Evolutionary conservation across 306 rosid genomes (phyloP), one percentile per base, ranked within the genome.

Genomic region (Casuarina glauca): DNA sequence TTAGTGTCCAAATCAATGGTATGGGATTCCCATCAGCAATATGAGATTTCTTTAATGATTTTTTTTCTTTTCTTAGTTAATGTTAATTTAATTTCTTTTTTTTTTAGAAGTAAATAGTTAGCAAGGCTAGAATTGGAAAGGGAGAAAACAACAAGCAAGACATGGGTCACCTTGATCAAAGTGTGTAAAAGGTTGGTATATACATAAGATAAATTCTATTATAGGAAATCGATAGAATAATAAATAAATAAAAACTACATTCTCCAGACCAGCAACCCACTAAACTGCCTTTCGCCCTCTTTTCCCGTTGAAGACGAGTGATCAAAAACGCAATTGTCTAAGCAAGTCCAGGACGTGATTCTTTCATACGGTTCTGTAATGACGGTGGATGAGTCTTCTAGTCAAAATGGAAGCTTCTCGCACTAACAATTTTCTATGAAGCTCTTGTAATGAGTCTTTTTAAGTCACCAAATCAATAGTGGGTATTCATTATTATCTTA

Each of bases 401-500:
- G 78, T 66, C 60, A 9, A 5, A 44, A n/a, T 12, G 43, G 69
- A 66, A 54, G 50, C 50, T 54, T 79, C 74, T 20, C 16, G 51
- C 82, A 64, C 78, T 66, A 67, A 13, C 2, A 11, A 19, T 60
- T 32, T 3, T 41, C 42, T 70, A 11, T 15, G 44, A 70, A 49
- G n/a, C 58, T 36, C 39, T 70, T 11, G 17, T 32, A 70, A 70
- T 1, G 9, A 20, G 52, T 32, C 39, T 10, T 41, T 42, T 42
- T 5, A 66, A 66, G 71, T 66, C 71, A 66, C 12, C n/a, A 5
- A 41, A 64, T 64, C 32, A 64, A 41, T 39, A 64, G n/a, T 17
- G 13, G 10, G 17, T 6, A 5, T 16, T 62, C 69, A 62, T 36
- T 11, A 62, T 62, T n/a, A 62, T 36, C 1, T 15, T 36, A 1